Conservation (phyloP, 768 basidiomycete genomes). For the Roridomyces roridus region DNA sequence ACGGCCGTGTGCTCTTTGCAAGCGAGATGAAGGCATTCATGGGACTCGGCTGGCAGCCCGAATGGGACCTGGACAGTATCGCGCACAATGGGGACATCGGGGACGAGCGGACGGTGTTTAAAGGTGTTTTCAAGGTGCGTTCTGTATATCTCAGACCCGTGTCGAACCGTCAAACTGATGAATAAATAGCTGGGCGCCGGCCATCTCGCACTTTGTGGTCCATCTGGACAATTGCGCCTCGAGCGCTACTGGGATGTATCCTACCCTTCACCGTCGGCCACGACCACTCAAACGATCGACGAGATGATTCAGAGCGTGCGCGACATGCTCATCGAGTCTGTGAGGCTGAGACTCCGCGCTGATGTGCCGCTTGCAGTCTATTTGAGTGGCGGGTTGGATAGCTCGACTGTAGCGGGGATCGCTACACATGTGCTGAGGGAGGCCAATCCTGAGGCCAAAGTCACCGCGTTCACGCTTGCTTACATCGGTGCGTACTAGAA, state of each 20-base stretch:
- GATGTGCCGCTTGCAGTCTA: conserved; percentile 26
- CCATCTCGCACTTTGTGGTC: conserved; percentile 2
- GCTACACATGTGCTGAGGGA: conserved; percentile 18
- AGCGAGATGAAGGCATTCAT: conserved; percentile 27
- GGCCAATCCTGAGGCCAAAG: conserved; percentile 14
- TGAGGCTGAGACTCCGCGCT: conserved; percentile 14
- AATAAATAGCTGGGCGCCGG: conserved; percentile 6
- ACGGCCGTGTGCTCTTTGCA: conserved; percentile 17
- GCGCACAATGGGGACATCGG: conserved; percentile 10
- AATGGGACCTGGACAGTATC: conserved; percentile 26
- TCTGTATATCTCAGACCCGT: background rate
- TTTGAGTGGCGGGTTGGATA: conserved; percentile 28
- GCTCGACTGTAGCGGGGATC: conserved; percentile 22
- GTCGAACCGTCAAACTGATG: background rate
- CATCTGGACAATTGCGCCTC: conserved; percentile 11
- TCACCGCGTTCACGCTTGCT: conserved; percentile 18
- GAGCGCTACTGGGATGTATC: conserved; percentile 24
- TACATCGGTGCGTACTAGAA: too few species aligned
- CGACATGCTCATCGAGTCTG: conserved; percentile 11
- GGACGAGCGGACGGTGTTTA: conserved; percentile 19
- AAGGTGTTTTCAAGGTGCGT: background rate
- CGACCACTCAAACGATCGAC: conserved; percentile 1
- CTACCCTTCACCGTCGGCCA: background rate
- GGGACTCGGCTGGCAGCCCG: conserved; percentile 23
- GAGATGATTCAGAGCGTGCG: conserved; percentile 12